A percentile compares a stretch with the other conserved stretches of the same genome.
Conservation (phyloP, 2,329 filamentous ascomycete genomes). For the Colletotrichum caudatum region DNA sequence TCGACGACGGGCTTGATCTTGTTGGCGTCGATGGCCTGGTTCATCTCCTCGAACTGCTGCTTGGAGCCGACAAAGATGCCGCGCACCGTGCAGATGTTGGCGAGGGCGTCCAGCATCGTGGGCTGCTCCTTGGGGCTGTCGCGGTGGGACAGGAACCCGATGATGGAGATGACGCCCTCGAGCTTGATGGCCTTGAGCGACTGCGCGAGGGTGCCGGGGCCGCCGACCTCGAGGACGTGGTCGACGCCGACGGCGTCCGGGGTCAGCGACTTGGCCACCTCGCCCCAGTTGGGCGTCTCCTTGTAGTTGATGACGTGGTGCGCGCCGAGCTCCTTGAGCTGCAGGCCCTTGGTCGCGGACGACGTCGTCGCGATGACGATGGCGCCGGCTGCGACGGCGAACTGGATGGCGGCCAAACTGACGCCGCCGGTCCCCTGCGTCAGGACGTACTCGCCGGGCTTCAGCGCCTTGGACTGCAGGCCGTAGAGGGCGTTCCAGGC, state of each 20-base stretch:
- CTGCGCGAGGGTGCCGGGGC: conserved; percentile 58
- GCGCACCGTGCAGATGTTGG: conserved; percentile 38
- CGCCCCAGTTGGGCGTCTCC: conserved; percentile 59
- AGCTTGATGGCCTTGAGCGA: conserved; percentile 58
- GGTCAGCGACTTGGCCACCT: conserved; percentile 57
- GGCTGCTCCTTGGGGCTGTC: conserved; percentile 20
- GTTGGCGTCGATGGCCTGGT: conserved; percentile 38
- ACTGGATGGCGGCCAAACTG: conserved; percentile 73
- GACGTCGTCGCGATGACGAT: conserved; percentile 63
- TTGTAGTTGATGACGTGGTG: conserved; percentile 65
- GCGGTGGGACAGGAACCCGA: conserved; percentile 46
- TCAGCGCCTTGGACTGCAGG: conserved; percentile 58
- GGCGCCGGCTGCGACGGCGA: conserved; percentile 63
- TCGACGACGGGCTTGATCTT: conserved; percentile 36
- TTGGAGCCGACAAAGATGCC: conserved; percentile 34
- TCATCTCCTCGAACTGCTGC: conserved; percentile 41
- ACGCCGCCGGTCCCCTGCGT: conserved; percentile 80
- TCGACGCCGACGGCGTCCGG: conserved; percentile 58
- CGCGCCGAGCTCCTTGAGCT: conserved; percentile 60
- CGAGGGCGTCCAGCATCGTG: conserved; percentile 35
- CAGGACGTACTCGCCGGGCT: conserved; percentile 69
- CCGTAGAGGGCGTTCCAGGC: conserved; percentile 76
- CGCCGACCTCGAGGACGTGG: conserved; percentile 62
- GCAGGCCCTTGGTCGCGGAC: conserved; percentile 57
- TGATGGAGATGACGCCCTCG: conserved; percentile 59